Percentiles rank a stretch among this genome's conserved stretches.
Evolutionary conservation across 139 green algal genomes (phyloP).

Genomic region (Chara braunii): DNA sequence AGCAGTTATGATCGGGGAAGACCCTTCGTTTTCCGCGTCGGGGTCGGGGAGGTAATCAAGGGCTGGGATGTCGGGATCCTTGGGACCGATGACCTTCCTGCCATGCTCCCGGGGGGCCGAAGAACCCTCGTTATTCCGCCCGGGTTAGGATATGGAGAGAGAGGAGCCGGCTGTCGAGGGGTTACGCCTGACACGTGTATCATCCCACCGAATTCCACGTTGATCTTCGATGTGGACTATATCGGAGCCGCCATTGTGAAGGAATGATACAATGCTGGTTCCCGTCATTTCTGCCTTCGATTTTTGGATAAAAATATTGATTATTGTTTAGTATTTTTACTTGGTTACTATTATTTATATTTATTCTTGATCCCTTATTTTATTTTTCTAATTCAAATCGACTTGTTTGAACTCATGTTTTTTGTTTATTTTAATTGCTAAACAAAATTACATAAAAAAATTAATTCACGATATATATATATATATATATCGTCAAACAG

Average conservation of each 20-base stretch:
- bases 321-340: too few species aligned
- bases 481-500: too few species aligned
- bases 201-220: constrained; percentile 39
- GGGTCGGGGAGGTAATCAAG: constrained; percentile 37
- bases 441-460: too few species aligned
- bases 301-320: too few species aligned
- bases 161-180: constrained; percentile 36
- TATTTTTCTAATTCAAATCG: too few species aligned
- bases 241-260: background rate
- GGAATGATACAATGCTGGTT: too few species aligned
- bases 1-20: constrained; percentile 40
- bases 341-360: too few species aligned
- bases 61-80: constrained; percentile 43
- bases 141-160: constrained; percentile 29
- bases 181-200: constrained; percentile 32
- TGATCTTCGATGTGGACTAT: constrained; percentile 44
- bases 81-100: constrained; percentile 12
- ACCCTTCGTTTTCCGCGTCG: constrained; percentile 38
- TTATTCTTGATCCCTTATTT: too few species aligned
- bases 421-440: too few species aligned
- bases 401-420: too few species aligned
- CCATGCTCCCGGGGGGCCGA: constrained; percentile 35
- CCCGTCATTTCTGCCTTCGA: too few species aligned
- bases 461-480: too few species aligned
- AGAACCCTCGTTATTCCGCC: constrained; percentile 30